A percentile compares a stretch with the other conserved stretches of the same genome.
These are phyloP conservation scores for Podospora comata DNA, from an alignment of 495 filamentous ascomycete species.

Conservation along the genomic window DNA sequence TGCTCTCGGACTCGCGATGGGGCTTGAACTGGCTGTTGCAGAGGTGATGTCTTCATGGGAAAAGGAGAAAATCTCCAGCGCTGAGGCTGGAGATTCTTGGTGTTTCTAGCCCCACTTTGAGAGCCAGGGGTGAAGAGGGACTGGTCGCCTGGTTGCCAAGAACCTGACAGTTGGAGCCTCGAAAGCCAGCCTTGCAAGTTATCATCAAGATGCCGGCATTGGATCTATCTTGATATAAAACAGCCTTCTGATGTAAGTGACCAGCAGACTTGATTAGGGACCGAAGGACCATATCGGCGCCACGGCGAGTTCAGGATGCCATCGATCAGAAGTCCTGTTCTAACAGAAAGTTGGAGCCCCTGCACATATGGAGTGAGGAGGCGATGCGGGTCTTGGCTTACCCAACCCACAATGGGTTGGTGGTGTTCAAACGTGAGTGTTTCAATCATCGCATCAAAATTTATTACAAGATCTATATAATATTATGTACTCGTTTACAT, in stretches of 20 bases:
- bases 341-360: not conserved
- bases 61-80: not conserved
- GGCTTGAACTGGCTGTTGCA: not conserved
- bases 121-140: not conserved
- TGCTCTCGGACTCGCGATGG: not conserved
- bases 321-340: not conserved
- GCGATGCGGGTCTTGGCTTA: not conserved
- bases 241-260: not conserved
- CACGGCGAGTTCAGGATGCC: not conserved
- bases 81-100: not conserved
- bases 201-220: not conserved
- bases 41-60: not conserved
- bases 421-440: not conserved
- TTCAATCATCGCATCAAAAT: not conserved
- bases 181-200: not conserved
- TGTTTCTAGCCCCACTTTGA: not conserved
- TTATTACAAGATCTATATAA: slow-evolving; percentile 9
- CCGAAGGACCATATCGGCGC: not conserved
- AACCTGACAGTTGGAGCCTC: not conserved
- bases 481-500: slow-evolving; percentile 8
- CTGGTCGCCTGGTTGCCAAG: not conserved
- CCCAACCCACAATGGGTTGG: not conserved
- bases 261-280: not conserved
- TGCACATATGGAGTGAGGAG: not conserved
- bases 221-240: not conserved